phyloP scores from a whole-genome alignment of 179 eudicot genomes.

The Spergularia azorica region DNA sequence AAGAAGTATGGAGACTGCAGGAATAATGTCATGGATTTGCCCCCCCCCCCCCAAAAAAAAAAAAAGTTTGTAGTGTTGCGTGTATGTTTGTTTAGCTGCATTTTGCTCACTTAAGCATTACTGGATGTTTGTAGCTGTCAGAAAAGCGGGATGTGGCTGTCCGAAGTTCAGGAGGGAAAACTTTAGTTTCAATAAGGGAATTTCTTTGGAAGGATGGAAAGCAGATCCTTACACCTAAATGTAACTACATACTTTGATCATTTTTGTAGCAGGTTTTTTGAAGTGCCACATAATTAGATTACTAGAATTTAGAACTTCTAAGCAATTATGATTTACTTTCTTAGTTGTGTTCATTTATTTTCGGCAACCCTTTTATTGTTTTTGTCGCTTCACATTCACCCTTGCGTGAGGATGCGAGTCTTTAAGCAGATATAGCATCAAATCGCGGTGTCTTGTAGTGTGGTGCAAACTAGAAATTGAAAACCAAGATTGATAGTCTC shows the following conservation, averaged over 20 bases:
- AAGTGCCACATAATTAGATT: not conserved
- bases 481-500: not conserved
- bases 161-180: constrained; percentile 33
- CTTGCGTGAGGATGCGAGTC: too few relatives aligned
- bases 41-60: too few relatives aligned
- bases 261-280: constrained; percentile 1
- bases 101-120: constrained; percentile 14
- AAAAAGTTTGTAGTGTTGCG: not conserved
- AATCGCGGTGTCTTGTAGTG: too few relatives aligned
- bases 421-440: too few relatives aligned
- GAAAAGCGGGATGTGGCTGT: constrained; percentile 49
- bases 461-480: too few relatives aligned
- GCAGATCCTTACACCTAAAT: constrained; percentile 38
- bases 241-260: constrained; percentile 28
- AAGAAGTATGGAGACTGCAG: not conserved
- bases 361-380: not conserved
- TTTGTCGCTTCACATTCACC: too few relatives aligned
- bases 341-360: not conserved
- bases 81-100: constrained; percentile 9
- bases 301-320: not conserved
- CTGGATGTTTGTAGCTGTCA: constrained; percentile 49
- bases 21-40: not conserved
- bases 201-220: constrained; percentile 50
- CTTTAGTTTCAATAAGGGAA: constrained; percentile 51
- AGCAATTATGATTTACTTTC: too few relatives aligned